Evolutionary conservation across 352 stramenopile species (phyloP).

Genomic region (Globisporangium okanoganense): DNA sequence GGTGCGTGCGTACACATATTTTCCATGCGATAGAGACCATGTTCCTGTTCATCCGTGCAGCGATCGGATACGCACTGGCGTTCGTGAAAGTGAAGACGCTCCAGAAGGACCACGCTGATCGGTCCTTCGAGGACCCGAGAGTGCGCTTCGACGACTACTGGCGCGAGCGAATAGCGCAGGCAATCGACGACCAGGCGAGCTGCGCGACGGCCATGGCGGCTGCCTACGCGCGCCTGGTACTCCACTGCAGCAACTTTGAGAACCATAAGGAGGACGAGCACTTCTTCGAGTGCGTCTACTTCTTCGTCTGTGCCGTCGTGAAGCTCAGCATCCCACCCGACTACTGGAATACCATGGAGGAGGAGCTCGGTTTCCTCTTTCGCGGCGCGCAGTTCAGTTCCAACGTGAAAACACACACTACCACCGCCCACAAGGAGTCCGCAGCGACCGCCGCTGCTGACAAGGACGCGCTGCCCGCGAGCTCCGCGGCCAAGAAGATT

Average conservation of each 20-base stretch:
- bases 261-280: conserved; percentile 78
- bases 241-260: conserved; percentile 84
- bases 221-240: conserved; percentile 61
- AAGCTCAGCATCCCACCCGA: conserved; percentile 56
- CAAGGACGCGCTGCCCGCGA: conserved; percentile 13
- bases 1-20: no score
- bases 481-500: conserved; percentile 28
- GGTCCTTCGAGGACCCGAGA: conserved; percentile 23
- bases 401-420: conserved; percentile 47
- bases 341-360: conserved; percentile 58
- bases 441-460: neutral
- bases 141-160: conserved; percentile 19
- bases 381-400: conserved; percentile 66
- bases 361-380: conserved; percentile 73
- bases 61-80: conserved; percentile 58
- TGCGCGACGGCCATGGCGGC: conserved; percentile 41
- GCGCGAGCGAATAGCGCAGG: conserved; percentile 24
- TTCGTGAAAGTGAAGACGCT: conserved; percentile 56
- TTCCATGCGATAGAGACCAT: conserved; percentile 43
- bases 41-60: conserved; percentile 64
- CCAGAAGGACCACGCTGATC: conserved; percentile 35
- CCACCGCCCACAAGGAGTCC: conserved; percentile 20
- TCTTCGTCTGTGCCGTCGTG: conserved; percentile 67
- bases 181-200: conserved; percentile 23
- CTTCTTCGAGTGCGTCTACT: conserved; percentile 83